Base-by-base conservation (phyloP, 2,329 filamentous ascomycete genomes). In the Fusarium sp. region DNA sequence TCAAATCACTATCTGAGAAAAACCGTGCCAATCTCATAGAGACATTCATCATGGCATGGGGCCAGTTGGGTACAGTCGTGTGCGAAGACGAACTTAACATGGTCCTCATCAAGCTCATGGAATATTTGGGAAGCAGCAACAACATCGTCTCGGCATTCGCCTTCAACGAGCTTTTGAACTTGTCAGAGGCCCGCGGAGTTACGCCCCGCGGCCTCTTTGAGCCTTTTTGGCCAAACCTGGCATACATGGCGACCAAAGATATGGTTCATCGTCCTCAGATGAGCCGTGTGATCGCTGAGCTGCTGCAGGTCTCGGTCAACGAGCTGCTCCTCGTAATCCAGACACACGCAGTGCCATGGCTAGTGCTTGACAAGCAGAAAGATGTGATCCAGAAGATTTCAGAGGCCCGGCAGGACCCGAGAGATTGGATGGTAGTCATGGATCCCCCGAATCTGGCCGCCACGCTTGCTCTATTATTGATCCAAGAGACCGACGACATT, bases 161-260 rank as follows among this genome's bases (percentile, higher is more conserved):
- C 4, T 96, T 93, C 77, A 91, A 91, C 70, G 94, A 97, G 79
- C 82, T 97, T 38, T 84, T 91, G 18, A 89, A 89, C 65, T 84
- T 98, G 53, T 91, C 93, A 1, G 86, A 90, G 56, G 82, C 84
- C 51, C 86, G 89, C 40, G 83, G 84, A 3, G 83, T 87, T 36
- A 90, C 88, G 1, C 86, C 90, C 2, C 84, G 86, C 27, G 87
- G 89, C 14, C 82, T 99, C 0, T 90, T 98, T 61, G 89, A 90
- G 60, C 93, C 95, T 0, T 98, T 93, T 78, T 98, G 95, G 94
- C 88, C 89, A 70, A 95, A 87, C 29, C 84, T 99, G 46, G 94
- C 93, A 0, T 91, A 95, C 64, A 87, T 90, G 54, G 90, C 93
- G 2, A 90, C 96, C 27, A 95, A 93, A 77, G 93, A 97, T 73